Base-by-base conservation (phyloP, 306 rosid species). In the Astragalus glycyphyllos region DNA sequence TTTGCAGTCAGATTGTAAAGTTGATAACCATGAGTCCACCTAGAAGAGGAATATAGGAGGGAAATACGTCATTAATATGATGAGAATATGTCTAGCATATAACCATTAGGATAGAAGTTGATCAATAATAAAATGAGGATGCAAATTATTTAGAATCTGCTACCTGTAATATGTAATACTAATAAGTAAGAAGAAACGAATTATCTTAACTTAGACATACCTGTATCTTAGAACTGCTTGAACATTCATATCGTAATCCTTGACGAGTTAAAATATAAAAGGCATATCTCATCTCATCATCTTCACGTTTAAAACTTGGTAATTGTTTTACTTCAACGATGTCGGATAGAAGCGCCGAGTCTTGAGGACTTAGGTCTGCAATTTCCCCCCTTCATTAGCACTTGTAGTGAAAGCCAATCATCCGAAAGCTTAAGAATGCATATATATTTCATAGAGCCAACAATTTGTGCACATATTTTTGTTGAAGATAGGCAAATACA, bases 181-280 rank as follows among this genome's bases (percentile, higher is more conserved):
- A 51, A 51, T n/a, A 10, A 54, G 42, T 26, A 38, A 35, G 3
- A 44, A 65, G 42, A 54, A 48, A 55, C 74, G 32, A 31, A 50
- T 59, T 44, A 14, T 54, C 14, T 45, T 20, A 50, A 37, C 69
- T 23, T 0, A 4, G 47, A 53, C 69, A 70, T 45, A 93, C 98
- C 98, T 93, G 90, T 35, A 78, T 82, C 83, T 84, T 75, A 37
- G 97, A 93, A 84, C 56, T 64, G 81, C 84, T 85, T 8, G 98
- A 93, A 66, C 97, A 93, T 69, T 94, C 98, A 12, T 83, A 88
- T 69, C 96, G 80, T 73, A 90, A 78, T 65, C 97, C 98, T 1
- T 88, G 90, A 51, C 64, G 78, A 51, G 97, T 90, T 68, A 89
- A 79, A 57, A 94, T 77, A 77, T 81, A 86, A 73, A 94, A 90